Base-by-base conservation (phyloP, 257 asterid species). In the Anisodus acutangulus region DNA sequence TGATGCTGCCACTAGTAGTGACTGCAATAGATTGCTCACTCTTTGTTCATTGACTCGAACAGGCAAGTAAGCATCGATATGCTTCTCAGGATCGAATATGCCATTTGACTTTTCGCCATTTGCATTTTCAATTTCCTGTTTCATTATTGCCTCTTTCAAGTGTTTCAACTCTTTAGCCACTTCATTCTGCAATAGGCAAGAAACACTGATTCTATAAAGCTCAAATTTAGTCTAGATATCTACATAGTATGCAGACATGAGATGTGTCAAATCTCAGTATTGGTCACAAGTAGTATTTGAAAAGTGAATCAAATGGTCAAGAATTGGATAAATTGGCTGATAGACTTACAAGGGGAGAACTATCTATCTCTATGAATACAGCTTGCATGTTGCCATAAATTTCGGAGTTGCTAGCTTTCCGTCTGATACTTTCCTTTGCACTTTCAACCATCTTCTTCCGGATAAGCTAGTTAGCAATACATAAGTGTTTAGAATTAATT, bases 21-120 rank as follows among this genome's bases (percentile, higher is more conserved):
- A 91, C 54, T 92, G 94, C 83, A 92, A 68, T 76, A 92, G 82
- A 70, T 92, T 92, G 91, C 96, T 92, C 64, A 91, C 87, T 83
- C 96, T 85, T 67, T 92, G 96, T 88, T 92, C 96, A 55, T 92
- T 91, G 2, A 92, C 96, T 0, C 94, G 89, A n/a, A 91, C 93
- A 0, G 94, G 94, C 79, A 91, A 84, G 85, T 91, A 85, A 6
- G 85, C 89, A 58, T 91, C 93, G 43, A 92, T 88, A 70, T 87
- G 51, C 49, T 87, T 90, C 74, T 89, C 92, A 3, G 90, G 92
- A 74, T 90, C 93, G 71, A 91, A 90, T 2, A 45, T 58, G 60
- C 81, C 84, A 55, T 67, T 83, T 11, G 47, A 58, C 54, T 81
- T 49, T 11, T 85, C 87, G 3, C 26, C 88, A 76, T 78, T 15